These are phyloP conservation scores for Micractinium sp. DNA, from an alignment of 139 green algal species.

Conservation along the genomic window DNA sequence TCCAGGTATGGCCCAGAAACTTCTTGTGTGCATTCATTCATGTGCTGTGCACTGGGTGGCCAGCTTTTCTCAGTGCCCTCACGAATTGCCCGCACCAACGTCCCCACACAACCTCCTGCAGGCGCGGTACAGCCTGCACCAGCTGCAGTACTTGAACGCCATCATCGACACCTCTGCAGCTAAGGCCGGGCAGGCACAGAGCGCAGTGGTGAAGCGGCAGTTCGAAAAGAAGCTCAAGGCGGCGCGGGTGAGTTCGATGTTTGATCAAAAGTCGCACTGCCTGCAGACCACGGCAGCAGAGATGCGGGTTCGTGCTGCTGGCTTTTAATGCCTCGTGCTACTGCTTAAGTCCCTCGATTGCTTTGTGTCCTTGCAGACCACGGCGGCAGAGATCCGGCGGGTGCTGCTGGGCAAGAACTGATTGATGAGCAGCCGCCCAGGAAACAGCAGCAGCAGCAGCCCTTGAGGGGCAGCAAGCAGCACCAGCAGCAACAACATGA, in stretches of 20 bases:
- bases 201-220: conserved; percentile 10
- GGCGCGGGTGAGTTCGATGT: background rate
- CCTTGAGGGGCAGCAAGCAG: background rate
- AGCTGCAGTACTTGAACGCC: conserved; percentile 15
- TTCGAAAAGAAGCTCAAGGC: conserved; percentile 26
- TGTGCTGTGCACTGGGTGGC: background rate
- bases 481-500: background rate
- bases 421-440: background rate
- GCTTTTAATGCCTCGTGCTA: too few relatives aligned
- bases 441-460: background rate
- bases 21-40: too few relatives aligned
- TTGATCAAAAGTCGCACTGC: too few relatives aligned
- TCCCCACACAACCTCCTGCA: too few relatives aligned
- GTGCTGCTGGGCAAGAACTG: conserved; percentile 1
- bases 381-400: conserved; percentile 3
- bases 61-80: too few relatives aligned
- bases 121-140: conserved; percentile 17
- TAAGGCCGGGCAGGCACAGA: conserved; percentile 1
- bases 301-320: too few relatives aligned
- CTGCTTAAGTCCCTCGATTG: too few relatives aligned
- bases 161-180: conserved; percentile 14
- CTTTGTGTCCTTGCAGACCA: background rate
- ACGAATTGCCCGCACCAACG: too few relatives aligned
- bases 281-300: too few relatives aligned
- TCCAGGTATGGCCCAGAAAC: too few relatives aligned